These are phyloP conservation scores for Cephalotrichum gorgonifer DNA, from an alignment of 2,329 filamentous ascomycete genomes.

Conservation along the genomic window DNA sequence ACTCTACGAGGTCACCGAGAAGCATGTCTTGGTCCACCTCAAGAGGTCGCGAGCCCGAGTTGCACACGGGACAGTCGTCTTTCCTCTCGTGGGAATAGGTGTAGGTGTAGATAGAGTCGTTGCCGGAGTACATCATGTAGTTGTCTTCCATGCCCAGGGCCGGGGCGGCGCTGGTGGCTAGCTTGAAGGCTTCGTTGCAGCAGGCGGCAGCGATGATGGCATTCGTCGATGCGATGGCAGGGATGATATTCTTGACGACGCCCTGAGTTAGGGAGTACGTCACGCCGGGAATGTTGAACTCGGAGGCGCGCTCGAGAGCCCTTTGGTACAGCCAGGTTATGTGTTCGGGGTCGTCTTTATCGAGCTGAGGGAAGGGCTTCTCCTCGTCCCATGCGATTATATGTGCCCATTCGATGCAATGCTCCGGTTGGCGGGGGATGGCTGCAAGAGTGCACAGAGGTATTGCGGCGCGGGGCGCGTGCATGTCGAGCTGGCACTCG, in stretches of 20 bases:
- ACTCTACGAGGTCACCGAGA: constrained; percentile 76
- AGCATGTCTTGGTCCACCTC: constrained; percentile 61
- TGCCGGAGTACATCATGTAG: constrained; percentile 99
- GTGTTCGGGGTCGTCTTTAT: constrained; percentile 94
- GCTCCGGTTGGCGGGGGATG: constrained; percentile 92
- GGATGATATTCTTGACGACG: constrained; percentile 98
- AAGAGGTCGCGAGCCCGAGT: constrained; percentile 68
- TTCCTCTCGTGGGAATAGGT: constrained; percentile 95
- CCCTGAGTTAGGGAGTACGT: constrained; percentile 95
- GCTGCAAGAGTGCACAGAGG: constrained; percentile 93
- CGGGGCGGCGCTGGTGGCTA: constrained; percentile 73
- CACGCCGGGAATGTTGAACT: constrained; percentile 86
- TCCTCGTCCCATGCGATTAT: constrained; percentile 93
- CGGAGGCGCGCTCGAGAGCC: constrained; percentile 66
- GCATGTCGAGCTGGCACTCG: constrained; percentile 97
- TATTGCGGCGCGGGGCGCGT: constrained; percentile 92
- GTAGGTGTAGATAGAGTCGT: constrained; percentile 93
- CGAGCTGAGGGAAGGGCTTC: constrained; percentile 72
- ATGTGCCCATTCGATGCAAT: constrained; percentile 98
- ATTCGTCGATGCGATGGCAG: constrained; percentile 94
- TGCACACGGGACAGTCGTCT: constrained; percentile 89
- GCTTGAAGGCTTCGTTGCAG: constrained; percentile 95
- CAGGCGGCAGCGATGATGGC: constrained; percentile 92
- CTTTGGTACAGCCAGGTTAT: constrained; percentile 94
- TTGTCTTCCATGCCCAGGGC: constrained; percentile 70